Evolutionary conservation across 169 alveolate genomes (phyloP).

Genomic region (Plasmodium adleri): DNA sequence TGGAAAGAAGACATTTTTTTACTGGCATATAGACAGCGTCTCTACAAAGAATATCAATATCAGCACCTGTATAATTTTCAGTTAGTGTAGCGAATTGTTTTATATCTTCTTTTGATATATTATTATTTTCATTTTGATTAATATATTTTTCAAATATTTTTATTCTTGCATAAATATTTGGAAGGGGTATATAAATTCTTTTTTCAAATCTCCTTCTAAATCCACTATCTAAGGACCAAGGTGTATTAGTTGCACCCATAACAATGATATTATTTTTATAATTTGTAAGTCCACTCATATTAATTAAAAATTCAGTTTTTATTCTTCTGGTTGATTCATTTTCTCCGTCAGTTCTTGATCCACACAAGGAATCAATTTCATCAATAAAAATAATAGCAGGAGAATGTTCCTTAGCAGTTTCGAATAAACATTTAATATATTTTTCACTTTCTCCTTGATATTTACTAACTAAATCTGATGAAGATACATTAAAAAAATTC

Average conservation of each 20-base stretch:
- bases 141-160: constrained; percentile 87
- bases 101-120: constrained; percentile 88
- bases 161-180: constrained; percentile 95
- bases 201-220: constrained; percentile 98
- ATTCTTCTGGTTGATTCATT: constrained; percentile 98
- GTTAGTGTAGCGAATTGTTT: constrained; percentile 79
- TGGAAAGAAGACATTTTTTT: constrained; percentile 79
- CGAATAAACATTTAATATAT: constrained; percentile 94
- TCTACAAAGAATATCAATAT: constrained; percentile 79
- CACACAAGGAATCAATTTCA: constrained; percentile 98
- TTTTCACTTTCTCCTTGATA: constrained; percentile 99
- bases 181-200: constrained; percentile 98
- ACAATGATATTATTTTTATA: constrained; percentile 78
- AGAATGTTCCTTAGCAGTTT: constrained; percentile 95
- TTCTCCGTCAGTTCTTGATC: constrained; percentile 95
- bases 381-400: constrained; percentile 99
- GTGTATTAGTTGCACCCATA: constrained; percentile 90
- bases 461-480: constrained; percentile 98
- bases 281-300: constrained; percentile 95
- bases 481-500: constrained; percentile 95
- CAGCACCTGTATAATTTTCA: constrained; percentile 86
- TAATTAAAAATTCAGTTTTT: constrained; percentile 99
- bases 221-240: constrained; percentile 99
- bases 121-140: constrained; percentile 73
- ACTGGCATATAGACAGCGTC: constrained; percentile 84